A percentile compares a stretch with the other conserved stretches of the same genome.
Evolutionary conservation across 139 green algal species (phyloP).

Genomic region (Zygnema circumcarinatum): DNA sequence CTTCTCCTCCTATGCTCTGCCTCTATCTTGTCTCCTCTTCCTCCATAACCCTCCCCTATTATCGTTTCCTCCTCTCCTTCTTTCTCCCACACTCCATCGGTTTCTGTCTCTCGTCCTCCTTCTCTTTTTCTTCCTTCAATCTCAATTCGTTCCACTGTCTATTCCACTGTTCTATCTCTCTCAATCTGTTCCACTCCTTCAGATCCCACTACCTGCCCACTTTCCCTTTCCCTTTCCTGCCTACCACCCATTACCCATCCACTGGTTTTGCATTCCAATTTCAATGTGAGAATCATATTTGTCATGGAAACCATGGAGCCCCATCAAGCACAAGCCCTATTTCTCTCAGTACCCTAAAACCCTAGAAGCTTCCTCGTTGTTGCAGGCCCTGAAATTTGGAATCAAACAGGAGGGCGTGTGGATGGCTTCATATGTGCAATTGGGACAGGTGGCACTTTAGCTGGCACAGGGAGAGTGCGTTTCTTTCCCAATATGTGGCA

Average conservation of each 20-base stretch:
- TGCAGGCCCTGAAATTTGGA: slow-evolving; percentile 82
- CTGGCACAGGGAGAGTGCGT: slow-evolving; percentile 63
- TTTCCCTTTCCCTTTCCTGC: not conserved
- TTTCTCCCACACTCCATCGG: not conserved
- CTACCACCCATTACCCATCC: not conserved
- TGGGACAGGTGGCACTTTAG: slow-evolving; percentile 94
- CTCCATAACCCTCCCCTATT: not conserved
- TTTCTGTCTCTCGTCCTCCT: not conserved
- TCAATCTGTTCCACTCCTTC: not conserved
- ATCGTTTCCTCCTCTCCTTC: not conserved
- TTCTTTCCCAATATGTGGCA: not conserved
- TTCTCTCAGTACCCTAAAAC: too few species aligned
- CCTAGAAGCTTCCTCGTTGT: not conserved
- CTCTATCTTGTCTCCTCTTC: not conserved
- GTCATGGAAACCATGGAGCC: too few species aligned
- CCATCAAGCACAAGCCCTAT: too few species aligned
- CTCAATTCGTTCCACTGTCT: not conserved
- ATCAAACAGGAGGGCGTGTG: slow-evolving; percentile 76
- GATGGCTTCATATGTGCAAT: slow-evolving; percentile 91
- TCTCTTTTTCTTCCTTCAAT: not conserved
- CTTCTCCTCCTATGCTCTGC: not conserved
- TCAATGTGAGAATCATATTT: too few species aligned
- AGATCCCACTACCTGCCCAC: not conserved
- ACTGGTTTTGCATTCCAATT: too few species aligned
- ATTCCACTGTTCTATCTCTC: not conserved